Base-by-base conservation (phyloP, 306 rosid species). In the Glycyrrhiza uralensis region DNA sequence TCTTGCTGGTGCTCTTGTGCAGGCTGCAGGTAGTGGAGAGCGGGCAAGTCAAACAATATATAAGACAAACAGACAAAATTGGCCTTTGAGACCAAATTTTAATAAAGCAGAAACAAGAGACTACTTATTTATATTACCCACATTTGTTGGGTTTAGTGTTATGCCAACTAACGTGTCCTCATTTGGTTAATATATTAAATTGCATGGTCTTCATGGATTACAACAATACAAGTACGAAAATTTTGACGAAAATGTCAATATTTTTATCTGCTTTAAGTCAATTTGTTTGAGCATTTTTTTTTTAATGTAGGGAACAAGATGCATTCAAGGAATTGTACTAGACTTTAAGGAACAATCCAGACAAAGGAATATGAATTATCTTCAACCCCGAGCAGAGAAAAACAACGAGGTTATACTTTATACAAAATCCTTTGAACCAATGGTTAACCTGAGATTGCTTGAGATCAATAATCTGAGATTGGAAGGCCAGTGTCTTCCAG, bases 401-500 rank as follows among this genome's bases (percentile, higher is more conserved):
- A 18, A 69, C 26, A 49, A 22, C 2, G 46, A 76, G 69, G 67
- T 71, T 29, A 19, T 20, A 32, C 68, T 90, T 51, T 14, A 32
- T 11, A 36, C 96, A 0, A 71, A 76, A 59, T 29, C 78, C 52
- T 69, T 87, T 57, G 66, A 75, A 76, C 66, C 72, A 71, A 82
- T 87, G 92, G 72, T 35, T 44, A 76, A 69, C 5, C 68, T 87
- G 64, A 71, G 84, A 66, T 66, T 80, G 60, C 96, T 90, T 56
- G 85, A 87, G 77, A 85, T 87, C 51, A 86, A 90, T 69, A 14
- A 84, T 71, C 33, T 72, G 74, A 69, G 77, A 57, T 57, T 87
- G 76, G 70, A 79, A 79, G 96, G 96, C 2, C 51, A 55, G 42
- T 58, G 66, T 30, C 82, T 90, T 45, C 93, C 96, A 3, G 59